These are phyloP conservation scores for Dictyophora rubrovolvata DNA, from an alignment of 768 basidiomycete species.

Conservation along the genomic window DNA sequence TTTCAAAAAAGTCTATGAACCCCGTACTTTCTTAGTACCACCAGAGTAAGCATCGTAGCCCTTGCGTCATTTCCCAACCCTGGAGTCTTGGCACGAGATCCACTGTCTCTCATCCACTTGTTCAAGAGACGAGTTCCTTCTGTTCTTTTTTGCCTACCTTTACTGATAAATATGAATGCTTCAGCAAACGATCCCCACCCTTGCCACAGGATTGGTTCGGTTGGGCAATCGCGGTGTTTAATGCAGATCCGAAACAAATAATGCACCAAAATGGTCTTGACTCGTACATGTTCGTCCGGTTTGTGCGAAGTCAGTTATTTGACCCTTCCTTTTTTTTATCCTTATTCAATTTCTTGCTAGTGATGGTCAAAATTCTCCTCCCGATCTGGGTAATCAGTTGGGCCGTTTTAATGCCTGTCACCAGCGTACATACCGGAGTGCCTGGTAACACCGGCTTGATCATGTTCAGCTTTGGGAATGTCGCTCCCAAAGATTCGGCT, in stretches of 20 bases:
- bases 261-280: constrained; percentile 71
- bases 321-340: not conserved
- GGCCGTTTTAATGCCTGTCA: constrained; percentile 72
- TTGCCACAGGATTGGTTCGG: constrained; percentile 40
- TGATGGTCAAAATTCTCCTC: constrained; percentile 73
- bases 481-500: constrained; percentile 34
- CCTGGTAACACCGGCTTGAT: constrained; percentile 47
- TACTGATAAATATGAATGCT: not conserved
- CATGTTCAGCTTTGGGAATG: constrained; percentile 74
- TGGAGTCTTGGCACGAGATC: constrained; percentile 1
- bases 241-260: constrained; percentile 51
- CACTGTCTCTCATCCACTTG: not conserved
- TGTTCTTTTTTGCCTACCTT: not conserved
- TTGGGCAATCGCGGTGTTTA: constrained; percentile 61
- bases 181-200: constrained; percentile 48
- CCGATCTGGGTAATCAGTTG: constrained; percentile 92
- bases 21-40: constrained; percentile 57
- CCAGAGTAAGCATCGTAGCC: constrained; percentile 27
- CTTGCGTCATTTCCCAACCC: not conserved
- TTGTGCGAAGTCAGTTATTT: constrained; percentile 28
- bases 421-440: constrained; percentile 41
- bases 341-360: constrained; percentile 28
- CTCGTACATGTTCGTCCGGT: constrained; percentile 90
- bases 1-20: constrained; percentile 86
- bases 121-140: not conserved